phyloP scores from a whole-genome alignment of 176 grass and related monocot species.

The Carex parvula region DNA sequence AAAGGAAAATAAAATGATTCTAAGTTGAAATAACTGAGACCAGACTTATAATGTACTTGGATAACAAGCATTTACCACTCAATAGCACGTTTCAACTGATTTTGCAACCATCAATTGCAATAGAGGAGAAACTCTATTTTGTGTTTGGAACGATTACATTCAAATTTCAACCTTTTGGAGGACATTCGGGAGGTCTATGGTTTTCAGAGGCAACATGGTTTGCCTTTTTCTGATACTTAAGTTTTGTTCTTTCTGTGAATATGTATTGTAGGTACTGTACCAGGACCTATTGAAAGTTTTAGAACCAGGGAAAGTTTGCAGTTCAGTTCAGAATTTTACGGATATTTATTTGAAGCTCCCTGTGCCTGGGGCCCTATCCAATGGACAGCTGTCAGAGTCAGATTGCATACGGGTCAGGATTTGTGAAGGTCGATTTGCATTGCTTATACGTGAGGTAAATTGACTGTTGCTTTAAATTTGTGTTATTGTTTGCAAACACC shows the following conservation, averaged over 20 bases:
- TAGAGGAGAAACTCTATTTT: background rate
- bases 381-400: conserved; percentile 70
- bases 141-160: background rate
- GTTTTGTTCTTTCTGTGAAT: conserved; percentile 11
- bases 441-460: conserved; percentile 84
- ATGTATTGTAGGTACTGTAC: conserved; percentile 58
- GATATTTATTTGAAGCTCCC: conserved; percentile 89
- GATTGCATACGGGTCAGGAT: conserved; percentile 98
- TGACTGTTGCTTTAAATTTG: background rate
- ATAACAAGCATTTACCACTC: background rate
- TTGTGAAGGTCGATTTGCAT: conserved; percentile 98
- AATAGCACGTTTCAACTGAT: background rate
- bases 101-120: conserved; percentile 12
- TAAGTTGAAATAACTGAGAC: background rate
- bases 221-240: background rate
- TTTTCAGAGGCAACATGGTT: background rate
- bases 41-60: no score
- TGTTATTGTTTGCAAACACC: conserved; percentile 20
- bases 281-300: conserved; percentile 84
- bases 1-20: background rate
- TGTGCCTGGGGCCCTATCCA: conserved; percentile 47
- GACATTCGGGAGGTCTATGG: background rate
- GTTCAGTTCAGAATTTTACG: conserved; percentile 94
- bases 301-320: conserved; percentile 79
- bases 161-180: background rate